Evolutionary conservation across 805 yeast species (phyloP), one percentile per base, ranked within the genome.

Genomic region (Yamadazyma phyllophila): DNA sequence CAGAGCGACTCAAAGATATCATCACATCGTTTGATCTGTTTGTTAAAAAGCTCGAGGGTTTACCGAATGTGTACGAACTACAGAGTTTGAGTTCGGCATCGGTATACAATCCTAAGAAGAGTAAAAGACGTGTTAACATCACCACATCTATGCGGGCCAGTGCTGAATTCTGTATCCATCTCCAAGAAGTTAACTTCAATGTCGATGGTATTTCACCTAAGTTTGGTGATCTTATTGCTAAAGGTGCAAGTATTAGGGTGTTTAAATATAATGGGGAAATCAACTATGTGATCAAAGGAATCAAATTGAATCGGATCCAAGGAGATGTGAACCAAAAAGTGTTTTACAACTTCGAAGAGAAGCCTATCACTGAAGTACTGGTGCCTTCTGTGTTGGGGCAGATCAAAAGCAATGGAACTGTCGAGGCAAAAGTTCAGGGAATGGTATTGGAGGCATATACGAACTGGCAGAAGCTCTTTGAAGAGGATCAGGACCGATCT

Each of bases 121-220:
- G 53, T 6, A 45, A 49, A 31, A 52, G 58, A 29, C 52, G 57
- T 11, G 51, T 51, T 1, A 46, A 39, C 4, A 51, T 49, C 15
- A 36, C 36, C 20, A 48, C 48, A 16, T 41, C 33, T 16, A 15
- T 26, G 43, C 61, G 63, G 9, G 53, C 60, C 7, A 81, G 81
- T 1, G 58, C 72, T 45, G 49, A 78, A 1, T 70, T 74, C 12
- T 72, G 70, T 27, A 8, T 62, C 1, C 29, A 41, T 1, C 39
- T 68, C 7, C 54, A 56, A 26, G 54, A 50, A 36, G 31, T 62
- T 2, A 47, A 52, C 2, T 31, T 67, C 3, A 43, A 40, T 1
- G 39, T 66, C 2, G 31, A 43, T 0, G 44, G 55, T 6, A 33
- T 68, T 2, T 57, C 60, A 2, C 15, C 31, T 2, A 17, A 48